These are phyloP conservation scores for Escovopsis sp. DNA, from an alignment of 2,329 filamentous ascomycete genomes.

Conservation along the genomic window DNA sequence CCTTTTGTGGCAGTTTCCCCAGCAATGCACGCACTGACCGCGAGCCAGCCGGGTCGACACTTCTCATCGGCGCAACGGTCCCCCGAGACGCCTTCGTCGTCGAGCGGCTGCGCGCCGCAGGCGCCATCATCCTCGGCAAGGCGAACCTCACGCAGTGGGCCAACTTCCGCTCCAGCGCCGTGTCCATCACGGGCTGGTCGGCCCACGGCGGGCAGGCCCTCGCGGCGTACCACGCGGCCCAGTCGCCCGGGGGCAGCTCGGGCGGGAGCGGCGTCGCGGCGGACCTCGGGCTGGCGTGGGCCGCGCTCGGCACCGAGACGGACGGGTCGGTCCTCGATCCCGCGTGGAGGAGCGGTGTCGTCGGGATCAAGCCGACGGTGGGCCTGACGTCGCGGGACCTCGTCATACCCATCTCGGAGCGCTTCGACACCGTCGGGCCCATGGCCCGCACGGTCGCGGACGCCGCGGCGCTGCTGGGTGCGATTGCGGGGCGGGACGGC, in stretches of 20 bases:
- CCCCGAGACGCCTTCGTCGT: conserved; percentile 42
- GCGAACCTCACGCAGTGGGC: conserved; percentile 50
- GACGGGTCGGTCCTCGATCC: conserved; percentile 45
- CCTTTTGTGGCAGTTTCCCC: no score
- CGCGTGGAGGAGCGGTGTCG: conserved; percentile 37
- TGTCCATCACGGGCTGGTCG: conserved; percentile 48
- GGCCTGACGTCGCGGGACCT: conserved; percentile 46
- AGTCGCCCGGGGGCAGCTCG: conserved; percentile 47
- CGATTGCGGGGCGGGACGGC: conserved; percentile 45
- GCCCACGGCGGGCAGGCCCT: conserved; percentile 46
- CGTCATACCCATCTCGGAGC: conserved; percentile 48
- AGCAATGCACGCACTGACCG: background rate
- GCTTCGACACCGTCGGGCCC: conserved; percentile 49
- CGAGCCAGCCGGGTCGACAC: conserved; percentile 35
- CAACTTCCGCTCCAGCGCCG: conserved; percentile 39
- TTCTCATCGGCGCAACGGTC: conserved; percentile 39
- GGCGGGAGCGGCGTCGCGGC: conserved; percentile 46
- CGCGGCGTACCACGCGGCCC: conserved; percentile 43
- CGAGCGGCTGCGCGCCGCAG: conserved; percentile 41
- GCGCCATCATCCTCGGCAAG: conserved; percentile 50
- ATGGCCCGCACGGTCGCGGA: conserved; percentile 50
- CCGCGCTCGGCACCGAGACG: conserved; percentile 42
- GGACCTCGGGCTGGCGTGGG: conserved; percentile 44
- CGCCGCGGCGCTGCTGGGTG: conserved; percentile 43
- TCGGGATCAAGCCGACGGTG: conserved; percentile 54